Percentiles rank a stretch among this genome's conserved stretches.
These are phyloP conservation scores for Neofusicoccum sp. DNA, from an alignment of 2,329 filamentous ascomycete genomes.

Conservation along the genomic window DNA sequence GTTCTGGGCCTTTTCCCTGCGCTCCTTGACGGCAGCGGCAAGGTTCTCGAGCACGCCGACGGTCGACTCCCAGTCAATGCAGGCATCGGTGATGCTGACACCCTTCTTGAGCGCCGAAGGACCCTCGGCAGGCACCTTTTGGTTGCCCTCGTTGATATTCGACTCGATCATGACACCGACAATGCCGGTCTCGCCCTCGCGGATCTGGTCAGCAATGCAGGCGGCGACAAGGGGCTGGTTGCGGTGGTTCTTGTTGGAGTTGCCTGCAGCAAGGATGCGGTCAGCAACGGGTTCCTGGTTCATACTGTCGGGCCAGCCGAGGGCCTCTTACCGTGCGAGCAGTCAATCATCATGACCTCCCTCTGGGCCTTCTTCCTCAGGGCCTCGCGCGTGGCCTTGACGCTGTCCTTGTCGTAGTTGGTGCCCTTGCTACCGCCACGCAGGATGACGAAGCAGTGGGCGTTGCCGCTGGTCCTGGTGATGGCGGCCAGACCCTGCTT, in stretches of 20 bases:
- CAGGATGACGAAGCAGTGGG: conserved; percentile 96
- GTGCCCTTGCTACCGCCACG: conserved; percentile 88
- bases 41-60: conserved; percentile 79
- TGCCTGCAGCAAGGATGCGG: conserved; percentile 56
- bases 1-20: conserved; percentile 52
- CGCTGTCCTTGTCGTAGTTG: conserved; percentile 86
- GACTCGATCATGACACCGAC: conserved; percentile 99
- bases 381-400: conserved; percentile 74
- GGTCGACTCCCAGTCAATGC: conserved; percentile 89
- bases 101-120: conserved; percentile 77
- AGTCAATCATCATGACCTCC: conserved; percentile 95
- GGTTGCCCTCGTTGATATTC: conserved; percentile 80
- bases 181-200: conserved; percentile 81
- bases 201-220: conserved; percentile 78
- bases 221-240: conserved; percentile 95
- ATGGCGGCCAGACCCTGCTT: conserved; percentile 97
- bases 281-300: not conserved
- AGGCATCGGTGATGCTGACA: conserved; percentile 93
- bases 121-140: conserved; percentile 81
- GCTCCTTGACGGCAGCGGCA: conserved; percentile 75
- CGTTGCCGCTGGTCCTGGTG: conserved; percentile 87
- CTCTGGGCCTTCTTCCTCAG: conserved; percentile 79
- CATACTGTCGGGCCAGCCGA: not conserved
- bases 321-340: conserved; percentile 74
- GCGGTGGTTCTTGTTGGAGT: conserved; percentile 95